Conservation (phyloP, 768 basidiomycete genomes). For the Sarcodon sp. region DNA sequence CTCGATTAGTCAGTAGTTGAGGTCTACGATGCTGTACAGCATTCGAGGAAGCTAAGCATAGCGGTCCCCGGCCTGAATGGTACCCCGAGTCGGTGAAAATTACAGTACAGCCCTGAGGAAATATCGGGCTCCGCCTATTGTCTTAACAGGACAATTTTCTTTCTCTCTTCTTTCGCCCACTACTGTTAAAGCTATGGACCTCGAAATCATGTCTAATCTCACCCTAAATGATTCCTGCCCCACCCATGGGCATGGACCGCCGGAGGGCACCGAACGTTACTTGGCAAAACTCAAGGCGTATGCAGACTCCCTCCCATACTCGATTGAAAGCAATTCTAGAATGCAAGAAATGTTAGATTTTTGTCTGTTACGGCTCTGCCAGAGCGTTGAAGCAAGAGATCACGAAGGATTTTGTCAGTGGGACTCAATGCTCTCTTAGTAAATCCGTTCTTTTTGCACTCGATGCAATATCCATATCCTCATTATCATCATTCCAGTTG, state of each 20-base stretch:
- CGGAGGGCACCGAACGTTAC: slow-evolving; percentile 22
- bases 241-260: slow-evolving; percentile 14
- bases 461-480: slow-evolving; percentile 7
- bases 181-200: slow-evolving; percentile 21
- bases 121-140: neutral
- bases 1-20: too few relatives aligned
- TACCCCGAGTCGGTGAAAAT: neutral
- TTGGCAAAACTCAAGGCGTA: slow-evolving; percentile 50
- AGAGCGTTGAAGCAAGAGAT: slow-evolving; percentile 70
- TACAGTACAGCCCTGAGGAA: neutral
- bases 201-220: slow-evolving; percentile 36
- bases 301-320: slow-evolving; percentile 59
- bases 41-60: too few relatives aligned
- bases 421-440: slow-evolving; percentile 70
- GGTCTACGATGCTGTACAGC: too few relatives aligned
- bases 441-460: slow-evolving; percentile 5
- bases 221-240: slow-evolving; percentile 16
- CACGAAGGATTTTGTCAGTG: slow-evolving; percentile 75
- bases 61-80: neutral
- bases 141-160: slow-evolving; percentile 5
- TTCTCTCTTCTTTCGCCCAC: slow-evolving; percentile 8
- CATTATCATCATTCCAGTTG: slow-evolving; percentile 33
- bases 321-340: slow-evolving; percentile 60
- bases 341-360: slow-evolving; percentile 71
- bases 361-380: slow-evolving; percentile 51